Evolutionary conservation across 2,329 filamentous ascomycete species (phyloP).

Genomic region (Paraconiothyrium sp.): DNA sequence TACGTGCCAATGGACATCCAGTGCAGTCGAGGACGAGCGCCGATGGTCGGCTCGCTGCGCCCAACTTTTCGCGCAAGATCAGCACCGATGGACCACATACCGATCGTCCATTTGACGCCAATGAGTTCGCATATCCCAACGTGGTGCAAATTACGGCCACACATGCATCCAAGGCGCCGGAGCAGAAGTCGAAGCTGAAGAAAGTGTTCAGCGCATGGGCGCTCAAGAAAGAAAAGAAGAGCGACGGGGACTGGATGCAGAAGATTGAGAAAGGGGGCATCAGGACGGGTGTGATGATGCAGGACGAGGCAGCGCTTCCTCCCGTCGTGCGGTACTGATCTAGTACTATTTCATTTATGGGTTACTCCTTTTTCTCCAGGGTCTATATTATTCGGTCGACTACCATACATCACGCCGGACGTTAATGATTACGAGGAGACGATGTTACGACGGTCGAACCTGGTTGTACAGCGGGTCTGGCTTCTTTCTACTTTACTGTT

Average conservation of each 20-base stretch:
- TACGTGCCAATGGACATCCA: slow-evolving; percentile 27
- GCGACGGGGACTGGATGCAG: slow-evolving; percentile 52
- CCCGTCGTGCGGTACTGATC: slow-evolving; percentile 48
- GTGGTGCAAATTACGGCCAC: slow-evolving; percentile 26
- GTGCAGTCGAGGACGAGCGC: slow-evolving; percentile 30
- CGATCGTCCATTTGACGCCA: slow-evolving; percentile 14
- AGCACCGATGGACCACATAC: slow-evolving; percentile 34
- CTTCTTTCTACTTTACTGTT: not conserved
- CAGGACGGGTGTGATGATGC: slow-evolving; percentile 50
- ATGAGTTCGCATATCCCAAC: slow-evolving; percentile 19
- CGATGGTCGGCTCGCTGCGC: slow-evolving; percentile 30
- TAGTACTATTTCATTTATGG: slow-evolving; percentile 4
- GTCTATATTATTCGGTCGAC: slow-evolving; percentile 1
- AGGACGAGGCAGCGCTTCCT: slow-evolving; percentile 37
- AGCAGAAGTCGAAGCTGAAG: slow-evolving; percentile 45
- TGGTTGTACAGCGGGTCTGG: slow-evolving; percentile 7
- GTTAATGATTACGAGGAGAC: slow-evolving; percentile 12
- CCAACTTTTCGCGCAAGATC: slow-evolving; percentile 46
- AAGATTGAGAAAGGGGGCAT: slow-evolving; percentile 52
- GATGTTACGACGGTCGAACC: slow-evolving; percentile 1
- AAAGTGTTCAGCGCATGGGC: slow-evolving; percentile 49
- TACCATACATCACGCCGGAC: not conserved
- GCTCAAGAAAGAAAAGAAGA: slow-evolving; percentile 48
- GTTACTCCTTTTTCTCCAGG: slow-evolving; percentile 4
- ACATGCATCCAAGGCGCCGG: slow-evolving; percentile 23